Conservation (phyloP, 1,284 basidiomycete species). For the Ganoderma sp. region DNA sequence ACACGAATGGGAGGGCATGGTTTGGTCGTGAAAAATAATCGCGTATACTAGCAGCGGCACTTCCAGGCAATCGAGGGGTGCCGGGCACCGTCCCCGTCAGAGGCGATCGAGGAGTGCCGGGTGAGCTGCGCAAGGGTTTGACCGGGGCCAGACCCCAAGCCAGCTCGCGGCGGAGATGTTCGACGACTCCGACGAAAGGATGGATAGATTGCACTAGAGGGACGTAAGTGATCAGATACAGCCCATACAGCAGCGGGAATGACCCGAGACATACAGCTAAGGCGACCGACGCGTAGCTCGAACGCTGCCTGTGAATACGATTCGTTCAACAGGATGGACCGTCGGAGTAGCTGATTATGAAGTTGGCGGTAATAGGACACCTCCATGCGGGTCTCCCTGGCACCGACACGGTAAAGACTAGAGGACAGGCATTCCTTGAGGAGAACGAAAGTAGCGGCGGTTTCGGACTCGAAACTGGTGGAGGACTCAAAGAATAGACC, state of each 20-base stretch:
- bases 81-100: conserved; percentile 10
- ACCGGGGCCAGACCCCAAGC: conserved; percentile 51
- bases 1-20: conserved; percentile 31
- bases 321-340: conserved; percentile 49
- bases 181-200: conserved; percentile 49
- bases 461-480: conserved; percentile 50
- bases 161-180: conserved; percentile 54
- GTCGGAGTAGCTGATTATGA: conserved; percentile 43
- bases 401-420: conserved; percentile 40
- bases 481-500: conserved; percentile 50
- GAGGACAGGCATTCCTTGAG: conserved; percentile 46
- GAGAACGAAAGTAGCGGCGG: conserved; percentile 44
- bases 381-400: conserved; percentile 29
- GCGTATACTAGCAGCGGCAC: conserved; percentile 19
- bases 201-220: conserved; percentile 51
- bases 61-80: conserved; percentile 25
- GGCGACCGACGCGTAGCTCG: conserved; percentile 52
- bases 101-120: conserved; percentile 16
- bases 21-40: conserved; percentile 18
- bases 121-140: conserved; percentile 25
- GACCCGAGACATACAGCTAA: conserved; percentile 45
- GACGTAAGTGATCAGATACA: neutral
- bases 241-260: neutral
- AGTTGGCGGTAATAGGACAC: conserved; percentile 35
- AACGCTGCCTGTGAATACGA: conserved; percentile 55